phyloP scores from a whole-genome alignment of 176 grass and related monocot species.

The Oryza glumipatula region DNA sequence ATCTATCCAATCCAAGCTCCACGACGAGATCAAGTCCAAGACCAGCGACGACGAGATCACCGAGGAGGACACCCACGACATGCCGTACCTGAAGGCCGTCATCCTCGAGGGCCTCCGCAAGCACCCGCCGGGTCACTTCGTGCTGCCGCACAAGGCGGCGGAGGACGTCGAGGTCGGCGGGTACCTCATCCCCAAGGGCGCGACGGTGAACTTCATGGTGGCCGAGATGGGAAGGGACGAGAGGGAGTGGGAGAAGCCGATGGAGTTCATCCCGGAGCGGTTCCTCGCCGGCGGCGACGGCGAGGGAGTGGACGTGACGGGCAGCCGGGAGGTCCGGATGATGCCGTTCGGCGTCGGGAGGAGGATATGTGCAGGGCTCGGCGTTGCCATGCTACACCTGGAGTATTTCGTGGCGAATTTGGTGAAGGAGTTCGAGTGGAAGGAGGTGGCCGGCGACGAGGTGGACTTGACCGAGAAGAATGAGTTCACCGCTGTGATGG shows the following conservation, averaged over 20 bases:
- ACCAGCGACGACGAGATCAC: constrained; percentile 13
- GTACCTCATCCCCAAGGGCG: constrained; percentile 57
- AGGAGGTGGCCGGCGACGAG: constrained; percentile 37
- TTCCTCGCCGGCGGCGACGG: constrained; percentile 59
- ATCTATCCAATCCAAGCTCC: constrained; percentile 46
- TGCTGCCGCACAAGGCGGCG: constrained; percentile 52
- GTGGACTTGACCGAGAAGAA: constrained; percentile 46
- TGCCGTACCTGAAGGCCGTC: constrained; percentile 70
- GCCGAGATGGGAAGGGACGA: constrained; percentile 55
- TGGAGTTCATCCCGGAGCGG: constrained; percentile 62
- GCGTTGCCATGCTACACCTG: constrained; percentile 45
- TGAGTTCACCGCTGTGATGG: constrained; percentile 53
- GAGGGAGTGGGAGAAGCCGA: constrained; percentile 50
- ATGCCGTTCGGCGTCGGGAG: constrained; percentile 63
- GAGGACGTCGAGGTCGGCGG: constrained; percentile 53
- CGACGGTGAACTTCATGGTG: constrained; percentile 65
- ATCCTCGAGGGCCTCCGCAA: constrained; percentile 61
- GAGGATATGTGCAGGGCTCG: constrained; percentile 45
- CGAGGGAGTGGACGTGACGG: constrained; percentile 60
- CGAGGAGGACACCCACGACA: constrained; percentile 53
- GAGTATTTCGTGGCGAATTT: constrained; percentile 62
- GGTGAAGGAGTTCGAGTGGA: constrained; percentile 56
- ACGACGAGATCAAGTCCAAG: constrained; percentile 36
- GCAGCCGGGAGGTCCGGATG: constrained; percentile 56
- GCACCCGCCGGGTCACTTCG: constrained; percentile 60